phyloP scores from a whole-genome alignment of 2,329 filamentous ascomycete genomes.

The Leptographium galeiforme region DNA sequence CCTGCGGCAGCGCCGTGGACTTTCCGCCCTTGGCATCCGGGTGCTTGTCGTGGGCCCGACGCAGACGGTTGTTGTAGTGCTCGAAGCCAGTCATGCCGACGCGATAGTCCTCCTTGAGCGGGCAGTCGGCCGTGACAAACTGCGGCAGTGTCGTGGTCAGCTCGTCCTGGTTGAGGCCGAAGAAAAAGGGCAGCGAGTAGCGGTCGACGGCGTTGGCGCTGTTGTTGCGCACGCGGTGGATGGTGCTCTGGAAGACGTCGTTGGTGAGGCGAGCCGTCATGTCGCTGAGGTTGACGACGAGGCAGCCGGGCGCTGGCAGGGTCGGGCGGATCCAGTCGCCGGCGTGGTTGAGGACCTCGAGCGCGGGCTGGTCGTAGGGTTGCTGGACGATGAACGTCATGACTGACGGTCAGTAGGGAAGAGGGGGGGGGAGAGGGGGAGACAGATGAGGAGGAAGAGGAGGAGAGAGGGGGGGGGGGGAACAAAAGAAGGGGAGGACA shows the following conservation, averaged over 20 bases:
- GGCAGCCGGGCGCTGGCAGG: background rate
- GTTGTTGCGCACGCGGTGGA: conserved; percentile 6
- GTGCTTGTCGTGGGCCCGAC: conserved; percentile 1
- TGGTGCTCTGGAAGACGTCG: conserved; percentile 3
- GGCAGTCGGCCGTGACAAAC: background rate
- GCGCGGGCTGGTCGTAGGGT: background rate
- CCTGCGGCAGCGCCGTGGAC: background rate
- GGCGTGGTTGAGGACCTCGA: conserved; percentile 5
- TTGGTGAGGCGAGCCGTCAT: conserved; percentile 5
- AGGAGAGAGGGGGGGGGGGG: too few relatives aligned
- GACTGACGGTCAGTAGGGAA: background rate
- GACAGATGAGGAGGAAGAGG: background rate
- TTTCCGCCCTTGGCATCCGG: background rate
- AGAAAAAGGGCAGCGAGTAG: conserved; percentile 2
- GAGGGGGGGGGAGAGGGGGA: too few relatives aligned
- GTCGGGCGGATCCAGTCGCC: conserved; percentile 4
- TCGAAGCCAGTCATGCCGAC: background rate
- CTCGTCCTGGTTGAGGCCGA: conserved; percentile 3
- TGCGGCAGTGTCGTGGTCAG: background rate
- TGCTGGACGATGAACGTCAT: conserved; percentile 2
- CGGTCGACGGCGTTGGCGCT: background rate
- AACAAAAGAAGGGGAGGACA: background rate
- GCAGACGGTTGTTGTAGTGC: conserved; percentile 3
- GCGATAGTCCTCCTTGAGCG: background rate
- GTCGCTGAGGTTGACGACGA: conserved; percentile 6